Evolutionary conservation across 441 rosid species (phyloP).

Genomic region (Eruca vesicaria): DNA sequence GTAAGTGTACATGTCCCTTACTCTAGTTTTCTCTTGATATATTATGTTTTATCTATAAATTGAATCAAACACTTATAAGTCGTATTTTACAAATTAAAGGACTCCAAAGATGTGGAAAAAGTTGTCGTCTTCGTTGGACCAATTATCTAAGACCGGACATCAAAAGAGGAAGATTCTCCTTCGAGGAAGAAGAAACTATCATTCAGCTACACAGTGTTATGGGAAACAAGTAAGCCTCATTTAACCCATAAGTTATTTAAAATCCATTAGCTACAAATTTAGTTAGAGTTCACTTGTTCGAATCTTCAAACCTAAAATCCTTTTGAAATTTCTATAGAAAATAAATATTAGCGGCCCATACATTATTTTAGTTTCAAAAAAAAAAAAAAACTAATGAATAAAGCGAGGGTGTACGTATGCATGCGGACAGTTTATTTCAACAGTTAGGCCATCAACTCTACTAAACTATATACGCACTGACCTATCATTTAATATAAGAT

Average conservation of each 20-base stretch:
- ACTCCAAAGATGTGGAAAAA: conserved; percentile 74
- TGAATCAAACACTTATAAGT: not conserved
- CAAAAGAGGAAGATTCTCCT: conserved; percentile 66
- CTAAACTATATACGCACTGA: conserved; percentile 18
- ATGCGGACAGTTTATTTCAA: conserved; percentile 21
- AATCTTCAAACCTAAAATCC: no score
- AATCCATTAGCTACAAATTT: not conserved
- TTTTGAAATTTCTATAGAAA: no score
- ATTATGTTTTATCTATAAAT: not conserved
- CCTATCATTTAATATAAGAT: not conserved
- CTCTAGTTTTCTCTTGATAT: not conserved
- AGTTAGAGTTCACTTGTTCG: no score
- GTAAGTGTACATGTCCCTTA: conserved; percentile 32
- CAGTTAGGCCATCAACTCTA: conserved; percentile 37
- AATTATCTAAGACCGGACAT: conserved; percentile 72
- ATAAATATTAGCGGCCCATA: no score
- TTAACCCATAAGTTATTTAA: not conserved
- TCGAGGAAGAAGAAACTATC: conserved; percentile 74
- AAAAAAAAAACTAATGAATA: not conserved
- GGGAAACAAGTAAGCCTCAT: conserved; percentile 59
- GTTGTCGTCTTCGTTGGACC: conserved; percentile 77
- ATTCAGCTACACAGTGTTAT: conserved; percentile 59
- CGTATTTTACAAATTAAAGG: conserved; percentile 32
- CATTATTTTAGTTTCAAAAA: no score
- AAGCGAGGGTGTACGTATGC: not conserved